A percentile compares a stretch with the other conserved stretches of the same genome.
These are phyloP conservation scores for Brasilioporus rufonigricans DNA, from an alignment of 768 basidiomycete species.

Conservation along the genomic window DNA sequence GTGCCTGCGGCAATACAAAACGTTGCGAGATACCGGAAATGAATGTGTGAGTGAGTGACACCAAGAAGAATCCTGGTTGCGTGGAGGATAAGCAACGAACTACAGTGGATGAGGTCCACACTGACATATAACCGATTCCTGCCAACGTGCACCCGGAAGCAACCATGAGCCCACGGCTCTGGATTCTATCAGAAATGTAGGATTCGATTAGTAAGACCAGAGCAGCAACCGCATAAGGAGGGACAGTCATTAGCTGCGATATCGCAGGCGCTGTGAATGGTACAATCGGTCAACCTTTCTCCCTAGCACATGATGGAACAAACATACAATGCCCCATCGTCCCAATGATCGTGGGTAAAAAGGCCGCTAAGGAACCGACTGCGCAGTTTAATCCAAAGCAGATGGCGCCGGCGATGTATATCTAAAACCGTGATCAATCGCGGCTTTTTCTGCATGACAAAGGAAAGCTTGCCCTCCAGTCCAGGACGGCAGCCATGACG, in stretches of 20 bases:
- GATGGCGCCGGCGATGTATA: conserved; percentile 45
- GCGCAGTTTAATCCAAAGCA: conserved; percentile 50
- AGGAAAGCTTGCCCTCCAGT: conserved; percentile 39
- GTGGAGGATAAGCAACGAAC: neutral
- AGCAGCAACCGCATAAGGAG: conserved; percentile 49
- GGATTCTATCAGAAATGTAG: conserved; percentile 45
- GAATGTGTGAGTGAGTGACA: conserved; percentile 26
- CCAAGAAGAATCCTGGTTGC: conserved; percentile 32
- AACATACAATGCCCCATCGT: conserved; percentile 47
- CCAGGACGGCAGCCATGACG: conserved; percentile 41
- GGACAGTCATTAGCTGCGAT: conserved; percentile 51
- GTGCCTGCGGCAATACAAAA: conserved; percentile 47
- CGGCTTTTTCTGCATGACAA: neutral
- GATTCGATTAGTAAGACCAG: conserved; percentile 35
- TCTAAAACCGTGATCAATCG: conserved; percentile 19
- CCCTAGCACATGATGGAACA: neutral
- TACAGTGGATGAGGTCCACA: neutral
- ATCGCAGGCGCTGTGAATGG: conserved; percentile 37
- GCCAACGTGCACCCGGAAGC: conserved; percentile 30
- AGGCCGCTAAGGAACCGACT: conserved; percentile 48
- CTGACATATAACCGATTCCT: conserved; percentile 43
- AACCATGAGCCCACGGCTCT: conserved; percentile 42
- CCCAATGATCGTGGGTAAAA: conserved; percentile 54
- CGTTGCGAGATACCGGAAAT: conserved; percentile 44
- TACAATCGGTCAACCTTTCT: neutral